A percentile compares a stretch with the other conserved stretches of the same genome.
Evolutionary conservation across 1,284 basidiomycete species (phyloP).

Genomic region (Pseudozyma tsukubaensis): DNA sequence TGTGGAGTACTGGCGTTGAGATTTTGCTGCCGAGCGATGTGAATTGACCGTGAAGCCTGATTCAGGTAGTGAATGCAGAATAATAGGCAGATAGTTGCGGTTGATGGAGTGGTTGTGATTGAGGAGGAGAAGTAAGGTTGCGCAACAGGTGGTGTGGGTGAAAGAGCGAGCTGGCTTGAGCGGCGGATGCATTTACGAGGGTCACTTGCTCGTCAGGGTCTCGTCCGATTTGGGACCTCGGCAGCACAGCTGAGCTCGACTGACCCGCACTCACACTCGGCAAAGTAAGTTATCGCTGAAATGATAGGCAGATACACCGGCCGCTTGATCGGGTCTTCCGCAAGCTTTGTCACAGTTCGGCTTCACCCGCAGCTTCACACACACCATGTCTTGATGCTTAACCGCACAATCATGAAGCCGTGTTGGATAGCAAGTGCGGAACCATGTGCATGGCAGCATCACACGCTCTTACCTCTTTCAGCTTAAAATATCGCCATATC

Average conservation of each 20-base stretch:
- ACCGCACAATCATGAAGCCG: neutral
- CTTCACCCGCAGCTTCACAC: neutral
- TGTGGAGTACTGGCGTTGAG: neutral
- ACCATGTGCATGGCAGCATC: neutral
- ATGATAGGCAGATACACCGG: neutral
- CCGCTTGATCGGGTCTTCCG: no score
- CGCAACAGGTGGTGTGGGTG: neutral
- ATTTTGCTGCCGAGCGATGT: neutral
- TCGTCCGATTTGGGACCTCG: slow-evolving; percentile 10
- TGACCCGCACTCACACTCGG: neutral
- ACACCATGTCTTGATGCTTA: neutral
- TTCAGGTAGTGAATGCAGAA: neutral
- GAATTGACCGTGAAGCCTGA: neutral
- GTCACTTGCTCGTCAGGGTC: slow-evolving; percentile 11
- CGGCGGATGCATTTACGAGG: slow-evolving; percentile 9
- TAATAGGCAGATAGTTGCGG: slow-evolving; percentile 2
- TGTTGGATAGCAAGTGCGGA: neutral
- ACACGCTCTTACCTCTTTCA: neutral
- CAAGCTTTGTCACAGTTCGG: no score
- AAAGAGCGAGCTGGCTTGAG: neutral
- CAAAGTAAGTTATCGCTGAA: neutral
- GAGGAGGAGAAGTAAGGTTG: no score
- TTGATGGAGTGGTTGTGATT: no score
- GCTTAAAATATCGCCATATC: slow-evolving; percentile 4
- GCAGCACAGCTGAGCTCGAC: neutral